A percentile compares a stretch with the other conserved stretches of the same genome.
Evolutionary conservation across 2,329 filamentous ascomycete genomes (phyloP).

Genomic region (Diaporthe vexans): DNA sequence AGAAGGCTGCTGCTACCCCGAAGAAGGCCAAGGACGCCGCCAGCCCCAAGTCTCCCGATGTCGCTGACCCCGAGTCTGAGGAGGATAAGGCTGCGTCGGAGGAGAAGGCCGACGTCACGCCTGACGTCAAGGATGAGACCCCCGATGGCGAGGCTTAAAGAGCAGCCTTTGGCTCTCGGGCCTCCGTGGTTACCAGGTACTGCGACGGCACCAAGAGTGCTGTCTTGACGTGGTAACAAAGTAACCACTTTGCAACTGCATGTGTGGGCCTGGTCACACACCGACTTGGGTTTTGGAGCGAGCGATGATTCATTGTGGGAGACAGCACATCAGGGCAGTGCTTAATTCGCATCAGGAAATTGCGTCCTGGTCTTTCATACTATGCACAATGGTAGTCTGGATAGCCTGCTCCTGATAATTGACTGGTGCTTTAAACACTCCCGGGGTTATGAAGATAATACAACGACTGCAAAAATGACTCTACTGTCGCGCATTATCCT

Average conservation of each 20-base stretch:
- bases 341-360: neutral
- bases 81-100: neutral
- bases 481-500: too few species aligned
- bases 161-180: too few species aligned
- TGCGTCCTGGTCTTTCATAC: neutral
- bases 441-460: neutral
- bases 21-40: constrained; percentile 30
- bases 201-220: neutral
- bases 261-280: neutral
- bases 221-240: neutral
- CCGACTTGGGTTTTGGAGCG: constrained; percentile 17
- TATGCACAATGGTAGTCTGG: neutral
- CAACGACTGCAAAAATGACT: neutral
- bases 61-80: constrained; percentile 19
- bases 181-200: neutral
- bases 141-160: too few species aligned
- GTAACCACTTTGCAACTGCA: neutral
- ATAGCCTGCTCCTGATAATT: neutral
- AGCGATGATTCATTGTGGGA: neutral
- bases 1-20: constrained; percentile 4
- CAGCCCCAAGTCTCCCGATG: neutral
- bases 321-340: constrained; percentile 2
- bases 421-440: neutral
- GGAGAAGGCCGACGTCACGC: neutral
- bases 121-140: too few species aligned